phyloP scores from a whole-genome alignment of 1,284 basidiomycete species.

The Trichosporon sp. region DNA sequence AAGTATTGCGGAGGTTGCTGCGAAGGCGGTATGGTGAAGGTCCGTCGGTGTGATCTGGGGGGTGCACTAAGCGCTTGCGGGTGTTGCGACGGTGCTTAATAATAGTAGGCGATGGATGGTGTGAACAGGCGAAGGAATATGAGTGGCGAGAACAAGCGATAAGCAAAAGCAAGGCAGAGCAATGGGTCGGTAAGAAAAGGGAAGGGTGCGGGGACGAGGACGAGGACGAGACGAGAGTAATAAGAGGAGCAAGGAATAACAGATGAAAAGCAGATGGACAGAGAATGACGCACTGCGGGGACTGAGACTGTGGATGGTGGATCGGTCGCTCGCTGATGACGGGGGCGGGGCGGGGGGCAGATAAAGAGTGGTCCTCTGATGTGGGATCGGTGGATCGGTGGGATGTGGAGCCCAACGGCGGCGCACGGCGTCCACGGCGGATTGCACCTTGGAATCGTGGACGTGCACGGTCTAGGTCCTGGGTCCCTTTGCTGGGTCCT shows the following conservation, averaged over 20 bases:
- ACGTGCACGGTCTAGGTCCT: conserved; percentile 1
- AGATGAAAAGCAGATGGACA: neutral
- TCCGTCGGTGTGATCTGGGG: neutral
- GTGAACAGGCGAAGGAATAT: neutral
- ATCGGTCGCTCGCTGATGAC: neutral
- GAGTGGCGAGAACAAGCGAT: neutral
- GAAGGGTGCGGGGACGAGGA: neutral
- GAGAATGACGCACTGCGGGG: conserved; percentile 2
- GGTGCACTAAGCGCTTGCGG: neutral
- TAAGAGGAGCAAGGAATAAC: neutral
- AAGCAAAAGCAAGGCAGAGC: neutral
- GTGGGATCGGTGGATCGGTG: neutral
- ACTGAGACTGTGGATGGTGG: neutral
- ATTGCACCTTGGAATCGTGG: neutral
- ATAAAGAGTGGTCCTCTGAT: neutral
- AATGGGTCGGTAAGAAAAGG: neutral
- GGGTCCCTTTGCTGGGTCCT: neutral
- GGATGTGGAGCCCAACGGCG: conserved; percentile 2
- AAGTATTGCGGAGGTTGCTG: neutral
- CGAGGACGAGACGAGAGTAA: neutral
- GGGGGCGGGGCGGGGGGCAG: neutral
- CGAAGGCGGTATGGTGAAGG: neutral
- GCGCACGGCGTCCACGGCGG: neutral
- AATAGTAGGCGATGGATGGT: neutral
- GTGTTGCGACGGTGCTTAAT: neutral